These are phyloP conservation scores for Metschnikowia continentalis DNA, from an alignment of 805 yeast genomes.

Conservation along the genomic window DNA sequence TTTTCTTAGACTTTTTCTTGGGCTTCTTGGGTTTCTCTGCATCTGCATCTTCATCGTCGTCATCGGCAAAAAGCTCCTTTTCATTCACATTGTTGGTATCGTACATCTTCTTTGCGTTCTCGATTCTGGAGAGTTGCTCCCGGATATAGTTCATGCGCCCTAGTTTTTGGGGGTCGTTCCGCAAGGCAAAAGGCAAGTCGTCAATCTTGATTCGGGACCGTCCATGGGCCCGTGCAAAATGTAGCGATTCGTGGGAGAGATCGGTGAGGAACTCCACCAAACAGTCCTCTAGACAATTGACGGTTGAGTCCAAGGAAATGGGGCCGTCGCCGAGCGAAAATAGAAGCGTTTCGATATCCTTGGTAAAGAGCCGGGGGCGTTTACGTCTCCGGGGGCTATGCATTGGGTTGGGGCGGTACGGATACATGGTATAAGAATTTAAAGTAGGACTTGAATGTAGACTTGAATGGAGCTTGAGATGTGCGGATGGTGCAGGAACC, in stretches of 20 bases:
- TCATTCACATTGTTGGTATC: constrained; percentile 28
- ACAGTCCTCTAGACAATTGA: constrained; percentile 37
- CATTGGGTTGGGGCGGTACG: constrained; percentile 8
- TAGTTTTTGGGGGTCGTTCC: constrained; percentile 40
- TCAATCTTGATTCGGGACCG: constrained; percentile 38
- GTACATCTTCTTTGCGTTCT: constrained; percentile 38
- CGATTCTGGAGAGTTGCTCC: constrained; percentile 35
- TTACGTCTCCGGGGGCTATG: constrained; percentile 18
- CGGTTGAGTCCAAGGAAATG: constrained; percentile 34
- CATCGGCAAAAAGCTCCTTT: constrained; percentile 14
- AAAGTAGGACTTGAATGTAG: not conserved
- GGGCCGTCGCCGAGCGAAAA: constrained; percentile 42
- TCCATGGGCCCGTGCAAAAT: constrained; percentile 36
- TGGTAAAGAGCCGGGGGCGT: constrained; percentile 36
- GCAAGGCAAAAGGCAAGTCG: constrained; percentile 38
- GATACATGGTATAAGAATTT: constrained; percentile 5
- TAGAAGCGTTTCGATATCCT: constrained; percentile 39
- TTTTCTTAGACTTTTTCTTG: constrained; percentile 8
- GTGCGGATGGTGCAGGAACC: not conserved
- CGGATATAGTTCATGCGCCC: constrained; percentile 39
- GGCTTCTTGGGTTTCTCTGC: constrained; percentile 11
- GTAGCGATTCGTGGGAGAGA: constrained; percentile 28
- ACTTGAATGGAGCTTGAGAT: not conserved
- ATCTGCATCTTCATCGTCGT: constrained; percentile 19
- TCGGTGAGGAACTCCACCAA: constrained; percentile 35